phyloP scores from a whole-genome alignment of 1,284 basidiomycete species.

The Limonomyces culmigenus region DNA sequence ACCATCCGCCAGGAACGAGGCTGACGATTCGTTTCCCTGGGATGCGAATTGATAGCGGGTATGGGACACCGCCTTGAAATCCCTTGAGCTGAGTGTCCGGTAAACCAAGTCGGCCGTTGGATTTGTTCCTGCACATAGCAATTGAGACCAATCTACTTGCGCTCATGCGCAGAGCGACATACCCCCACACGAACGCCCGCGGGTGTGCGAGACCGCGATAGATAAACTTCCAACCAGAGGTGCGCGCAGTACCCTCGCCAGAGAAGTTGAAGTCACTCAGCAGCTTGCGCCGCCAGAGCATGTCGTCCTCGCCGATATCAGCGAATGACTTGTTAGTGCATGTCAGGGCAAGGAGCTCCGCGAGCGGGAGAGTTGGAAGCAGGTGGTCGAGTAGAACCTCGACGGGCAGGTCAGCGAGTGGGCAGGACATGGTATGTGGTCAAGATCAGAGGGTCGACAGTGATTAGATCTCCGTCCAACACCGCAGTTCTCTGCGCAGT shows the following conservation, averaged over 20 bases:
- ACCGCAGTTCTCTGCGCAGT: too few species aligned
- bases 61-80: conserved; percentile 28
- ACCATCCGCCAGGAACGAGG: conserved; percentile 50
- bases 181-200: conserved; percentile 73
- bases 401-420: conserved; percentile 40
- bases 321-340: conserved; percentile 42
- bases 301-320: conserved; percentile 48
- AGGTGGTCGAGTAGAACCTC: conserved; percentile 65
- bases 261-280: conserved; percentile 67
- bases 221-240: conserved; percentile 62
- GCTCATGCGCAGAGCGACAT: conserved; percentile 10
- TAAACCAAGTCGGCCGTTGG: conserved; percentile 44
- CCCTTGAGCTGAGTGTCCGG: conserved; percentile 18
- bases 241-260: conserved; percentile 47
- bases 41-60: conserved; percentile 41
- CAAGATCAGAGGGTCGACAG: too few species aligned
- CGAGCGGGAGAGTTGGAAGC: conserved; percentile 37
- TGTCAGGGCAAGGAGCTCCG: conserved; percentile 41
- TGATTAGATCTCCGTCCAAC: too few species aligned
- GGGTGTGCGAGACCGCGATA: conserved; percentile 50
- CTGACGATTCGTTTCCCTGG: conserved; percentile 50
- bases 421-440: too few species aligned
- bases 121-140: conserved; percentile 30
- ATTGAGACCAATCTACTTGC: conserved; percentile 1
- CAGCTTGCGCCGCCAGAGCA: conserved; percentile 63